Percentiles rank a stretch among this genome's conserved stretches.
Evolutionary conservation across 2,329 filamentous ascomycete genomes (phyloP).

Genomic region (Colletotrichum camelliae): DNA sequence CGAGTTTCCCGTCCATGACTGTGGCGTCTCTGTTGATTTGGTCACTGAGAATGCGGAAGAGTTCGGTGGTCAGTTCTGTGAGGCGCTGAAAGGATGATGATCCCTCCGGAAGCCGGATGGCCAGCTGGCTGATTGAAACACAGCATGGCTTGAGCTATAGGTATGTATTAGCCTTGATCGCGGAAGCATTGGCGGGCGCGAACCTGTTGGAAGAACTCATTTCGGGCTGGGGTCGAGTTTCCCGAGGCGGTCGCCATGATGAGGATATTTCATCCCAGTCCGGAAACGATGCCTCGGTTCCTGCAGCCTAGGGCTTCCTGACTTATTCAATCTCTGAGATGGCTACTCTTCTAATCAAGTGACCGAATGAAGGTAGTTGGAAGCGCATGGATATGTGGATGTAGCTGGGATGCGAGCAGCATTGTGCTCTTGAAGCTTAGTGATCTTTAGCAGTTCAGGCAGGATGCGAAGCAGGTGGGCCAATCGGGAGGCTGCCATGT

Average conservation of each 20-base stretch:
- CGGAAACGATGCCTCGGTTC: background rate
- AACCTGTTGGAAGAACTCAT: conserved; percentile 43
- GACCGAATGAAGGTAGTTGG: background rate
- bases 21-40: conserved; percentile 49
- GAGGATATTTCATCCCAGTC: background rate
- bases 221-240: conserved; percentile 26
- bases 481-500: background rate
- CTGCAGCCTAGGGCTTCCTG: background rate
- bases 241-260: conserved; percentile 11
- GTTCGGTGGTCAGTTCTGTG: conserved; percentile 46
- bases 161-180: background rate
- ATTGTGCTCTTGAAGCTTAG: background rate
- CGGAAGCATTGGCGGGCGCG: background rate
- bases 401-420: background rate
- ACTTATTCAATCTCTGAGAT: background rate
- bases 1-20: conserved; percentile 78
- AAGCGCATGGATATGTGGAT: background rate
- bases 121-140: conserved; percentile 63
- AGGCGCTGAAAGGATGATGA: conserved; percentile 48
- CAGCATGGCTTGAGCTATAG: conserved; percentile 68
- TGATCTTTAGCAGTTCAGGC: background rate
- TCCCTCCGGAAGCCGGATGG: conserved; percentile 52
- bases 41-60: conserved; percentile 51
- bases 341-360: background rate
- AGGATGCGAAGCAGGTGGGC: background rate